Evolutionary conservation across 495 filamentous ascomycete species (phyloP).

Genomic region (Daldinia caldariorum): DNA sequence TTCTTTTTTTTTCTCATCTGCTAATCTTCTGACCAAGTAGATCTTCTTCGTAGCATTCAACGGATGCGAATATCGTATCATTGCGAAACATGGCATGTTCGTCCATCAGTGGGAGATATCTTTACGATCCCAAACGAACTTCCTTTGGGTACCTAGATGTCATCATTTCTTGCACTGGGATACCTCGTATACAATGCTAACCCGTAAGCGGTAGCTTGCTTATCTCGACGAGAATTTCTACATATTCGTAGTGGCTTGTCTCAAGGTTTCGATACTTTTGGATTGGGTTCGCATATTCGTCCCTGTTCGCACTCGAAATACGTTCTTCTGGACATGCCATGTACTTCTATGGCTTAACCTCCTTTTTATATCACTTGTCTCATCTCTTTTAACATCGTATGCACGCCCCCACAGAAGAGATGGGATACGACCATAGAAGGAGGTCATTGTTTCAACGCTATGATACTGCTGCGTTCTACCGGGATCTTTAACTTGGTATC

Average conservation of each 20-base stretch:
- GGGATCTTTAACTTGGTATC: neutral
- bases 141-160: slow-evolving; percentile 3
- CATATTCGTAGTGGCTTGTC: neutral
- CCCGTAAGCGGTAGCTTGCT: neutral
- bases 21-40: neutral
- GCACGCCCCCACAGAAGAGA: neutral
- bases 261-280: neutral
- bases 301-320: neutral
- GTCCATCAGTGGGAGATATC: neutral
- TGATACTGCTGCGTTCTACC: neutral
- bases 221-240: neutral
- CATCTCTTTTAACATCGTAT: neutral
- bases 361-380: neutral
- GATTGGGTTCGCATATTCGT: slow-evolving; percentile 12
- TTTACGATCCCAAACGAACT: neutral
- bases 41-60: neutral
- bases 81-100: neutral
- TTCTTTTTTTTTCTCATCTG: neutral
- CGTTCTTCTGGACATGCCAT: slow-evolving; percentile 11
- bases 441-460: neutral
- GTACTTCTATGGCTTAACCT: neutral
- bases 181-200: slow-evolving; percentile 1
- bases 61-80: neutral
- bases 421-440: neutral
- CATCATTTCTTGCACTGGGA: neutral